Evolutionary conservation across 2,329 filamentous ascomycete species (phyloP), one percentile per base, ranked within the genome.

Genomic region (Helotiales sp.): DNA sequence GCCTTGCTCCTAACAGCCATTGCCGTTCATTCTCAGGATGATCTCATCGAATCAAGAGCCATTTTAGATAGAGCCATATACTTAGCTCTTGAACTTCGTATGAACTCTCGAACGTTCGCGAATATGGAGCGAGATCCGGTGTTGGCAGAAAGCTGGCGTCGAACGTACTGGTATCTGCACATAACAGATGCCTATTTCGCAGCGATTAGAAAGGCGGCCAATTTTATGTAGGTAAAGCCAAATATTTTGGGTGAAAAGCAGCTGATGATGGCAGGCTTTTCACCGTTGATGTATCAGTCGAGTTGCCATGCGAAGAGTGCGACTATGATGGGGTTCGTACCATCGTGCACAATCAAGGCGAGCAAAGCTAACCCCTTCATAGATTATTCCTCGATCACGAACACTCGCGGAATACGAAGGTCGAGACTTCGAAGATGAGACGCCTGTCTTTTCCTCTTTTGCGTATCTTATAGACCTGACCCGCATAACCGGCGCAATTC

Each of bases 61-160:
- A 59, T 75, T 29, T 67, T 77, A 52, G 72, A 78, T 10, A 73
- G 75, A 13, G 86, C 87, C 0, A 79, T 83, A 10, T 74, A 80
- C 3, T 63, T 88, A 31, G 86, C 86, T 0, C 72, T 88, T 1
- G 77, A 84, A 5, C 70, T 90, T 2, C 81, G 83, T 1, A 79
- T 90, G 76, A 78, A 88, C 56, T 77, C 75, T 1, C 71, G 74
- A 19, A 76, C 79, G 0, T 90, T 82, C 65, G 80, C 85, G 1
- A 64, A 71, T 36, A 59, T 67, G 31, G 70, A 71, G 25, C 52
- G 65, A n/a, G 70, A 75, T 62, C 60, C 68, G 4, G 66, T 76
- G 5, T 62, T 75, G 30, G 74, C 71, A 2, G 75, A 77, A 63
- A 75, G 73, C 44, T 76, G 72, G 65, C 69, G 75, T 54, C 71